Percentiles rank a stretch among this genome's conserved stretches.
These are phyloP conservation scores for Boletus sp. DNA, from an alignment of 768 basidiomycete genomes.

Conservation along the genomic window DNA sequence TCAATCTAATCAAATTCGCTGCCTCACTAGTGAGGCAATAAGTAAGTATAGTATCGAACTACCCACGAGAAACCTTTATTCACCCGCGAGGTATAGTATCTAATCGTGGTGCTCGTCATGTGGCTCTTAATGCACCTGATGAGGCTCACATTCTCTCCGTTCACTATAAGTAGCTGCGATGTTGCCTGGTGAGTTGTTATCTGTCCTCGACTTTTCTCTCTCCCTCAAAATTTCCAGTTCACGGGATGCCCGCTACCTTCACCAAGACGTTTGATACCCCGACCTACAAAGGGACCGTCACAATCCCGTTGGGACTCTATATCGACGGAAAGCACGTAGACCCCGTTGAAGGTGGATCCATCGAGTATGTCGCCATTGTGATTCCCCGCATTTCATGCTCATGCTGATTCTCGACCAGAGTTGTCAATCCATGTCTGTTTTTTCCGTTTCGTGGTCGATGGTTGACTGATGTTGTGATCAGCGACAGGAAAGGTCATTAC, in stretches of 20 bases:
- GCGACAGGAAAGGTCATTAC: constrained; percentile 10
- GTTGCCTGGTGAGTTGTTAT: neutral
- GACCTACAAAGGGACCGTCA: constrained; percentile 55
- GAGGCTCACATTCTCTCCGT: neutral
- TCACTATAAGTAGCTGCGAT: constrained; percentile 8
- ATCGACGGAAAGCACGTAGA: constrained; percentile 57
- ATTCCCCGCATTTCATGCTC: neutral
- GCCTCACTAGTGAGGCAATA: neutral
- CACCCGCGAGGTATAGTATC: neutral
- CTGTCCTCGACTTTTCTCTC: neutral
- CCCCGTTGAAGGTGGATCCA: constrained; percentile 49
- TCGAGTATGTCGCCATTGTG: constrained; percentile 50
- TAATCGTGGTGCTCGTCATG: neutral
- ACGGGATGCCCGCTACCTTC: constrained; percentile 39
- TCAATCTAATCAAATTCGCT: neutral
- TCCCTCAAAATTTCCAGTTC: neutral
- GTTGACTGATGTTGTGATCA: constrained; percentile 21
- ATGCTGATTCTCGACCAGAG: constrained; percentile 33
- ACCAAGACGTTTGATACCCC: constrained; percentile 52
- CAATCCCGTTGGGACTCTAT: constrained; percentile 63
- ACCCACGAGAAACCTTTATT: neutral
- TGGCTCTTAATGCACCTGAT: neutral
- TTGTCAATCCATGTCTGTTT: constrained; percentile 52
- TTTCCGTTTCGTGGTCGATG: neutral
- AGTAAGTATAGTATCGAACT: neutral